Base-by-base conservation (phyloP, 768 basidiomycete genomes). In the Boletus edulis region DNA sequence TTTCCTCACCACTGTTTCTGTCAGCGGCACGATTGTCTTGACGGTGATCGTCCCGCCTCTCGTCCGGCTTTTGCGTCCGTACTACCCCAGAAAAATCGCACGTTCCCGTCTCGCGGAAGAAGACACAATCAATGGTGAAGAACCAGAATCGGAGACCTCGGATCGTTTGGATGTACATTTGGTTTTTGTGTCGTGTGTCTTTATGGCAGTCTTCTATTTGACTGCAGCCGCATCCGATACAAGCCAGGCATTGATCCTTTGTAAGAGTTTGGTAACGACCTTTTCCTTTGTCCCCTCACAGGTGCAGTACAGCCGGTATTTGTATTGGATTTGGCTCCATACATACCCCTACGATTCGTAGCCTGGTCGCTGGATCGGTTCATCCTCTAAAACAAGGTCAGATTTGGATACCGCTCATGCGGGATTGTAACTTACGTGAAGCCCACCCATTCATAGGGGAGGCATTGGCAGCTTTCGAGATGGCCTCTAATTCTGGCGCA, bases 161-260 rank as follows among this genome's bases (percentile, higher is more conserved):
- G 72, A 73, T 52, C 60, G 20, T 10, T 51, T 73, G 18, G 66
- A 73, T 38, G 59, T 69, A 15, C 68, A 73, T 46, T 24, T 73
- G 32, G 56, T 58, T 20, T 29, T 71, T 29, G 49, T 41, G 8
- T 55, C 66, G 5, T 70, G 62, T 46, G 35, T 61, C 40, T 32
- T 65, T 24, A 32, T 46, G 15, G 62, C 52, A 0, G 1, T 69
- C 31, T 46, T 46, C 7, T 52, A 20, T 34, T 15, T 72, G 13
- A 24, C 47, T 34, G 64, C 64, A 1, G 55, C 58, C 31, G 32
- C 49, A 29, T 57, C 60, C 11, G 46, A 35, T n/a, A 59, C 63
- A 4, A 44, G 7, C 12, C 31, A 6, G 32, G 39, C 40, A 2
- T 44, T 63, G 17, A 44, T 63, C 20, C 12, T 62, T 8, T 63